Conservation (phyloP, 2,329 filamentous ascomycete species). For the Macrophomina tecta region DNA sequence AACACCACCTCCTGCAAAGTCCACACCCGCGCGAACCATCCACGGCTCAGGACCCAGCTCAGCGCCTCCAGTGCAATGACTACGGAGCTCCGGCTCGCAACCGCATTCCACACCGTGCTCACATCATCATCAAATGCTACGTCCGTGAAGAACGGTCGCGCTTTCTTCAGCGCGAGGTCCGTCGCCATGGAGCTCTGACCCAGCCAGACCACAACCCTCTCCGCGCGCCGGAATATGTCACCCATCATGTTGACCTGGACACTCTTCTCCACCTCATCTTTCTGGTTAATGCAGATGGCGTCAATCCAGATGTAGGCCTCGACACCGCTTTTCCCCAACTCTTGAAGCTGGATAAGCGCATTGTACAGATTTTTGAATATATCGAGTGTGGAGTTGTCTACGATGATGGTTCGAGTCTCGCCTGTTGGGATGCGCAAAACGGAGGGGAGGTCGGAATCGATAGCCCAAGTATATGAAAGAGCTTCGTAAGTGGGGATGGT, state of each 20-base stretch:
- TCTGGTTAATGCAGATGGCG: not conserved
- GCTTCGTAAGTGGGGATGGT: not conserved
- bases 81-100: not conserved
- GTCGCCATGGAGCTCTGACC: not conserved
- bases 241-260: not conserved
- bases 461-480: not conserved
- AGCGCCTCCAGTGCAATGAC: not conserved
- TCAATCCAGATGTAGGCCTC: not conserved
- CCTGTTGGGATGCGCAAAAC: not conserved
- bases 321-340: not conserved
- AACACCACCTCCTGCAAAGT: not conserved
- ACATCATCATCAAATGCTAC: no score
- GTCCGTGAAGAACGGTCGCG: no score
- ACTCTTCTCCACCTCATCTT: not conserved
- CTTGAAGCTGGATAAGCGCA: not conserved
- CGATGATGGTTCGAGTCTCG: not conserved
- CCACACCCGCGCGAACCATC: not conserved
- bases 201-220: not conserved
- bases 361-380: not conserved
- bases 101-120: no score
- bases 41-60: not conserved
- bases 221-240: not conserved
- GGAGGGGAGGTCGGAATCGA: not conserved
- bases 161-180: not conserved
- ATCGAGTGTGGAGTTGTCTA: not conserved